These are phyloP conservation scores for Saitozyma sp. DNA, from an alignment of 768 basidiomycete species.

Conservation along the genomic window DNA sequence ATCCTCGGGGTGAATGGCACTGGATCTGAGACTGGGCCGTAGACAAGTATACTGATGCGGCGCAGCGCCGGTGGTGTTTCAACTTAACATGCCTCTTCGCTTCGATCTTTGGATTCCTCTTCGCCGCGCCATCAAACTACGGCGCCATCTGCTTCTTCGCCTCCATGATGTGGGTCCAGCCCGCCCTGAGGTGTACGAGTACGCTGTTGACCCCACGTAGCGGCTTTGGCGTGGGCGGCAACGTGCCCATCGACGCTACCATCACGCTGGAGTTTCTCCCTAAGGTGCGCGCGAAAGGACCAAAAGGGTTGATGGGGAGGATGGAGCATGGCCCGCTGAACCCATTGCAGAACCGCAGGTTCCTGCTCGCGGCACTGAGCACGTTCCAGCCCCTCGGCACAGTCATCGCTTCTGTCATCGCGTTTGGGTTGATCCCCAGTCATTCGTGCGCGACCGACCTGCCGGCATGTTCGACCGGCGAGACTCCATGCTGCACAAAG, in stretches of 20 bases:
- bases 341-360: conserved; percentile 44
- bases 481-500: conserved; percentile 56
- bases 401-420: conserved; percentile 59
- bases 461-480: conserved; percentile 29
- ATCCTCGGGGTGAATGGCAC: conserved; percentile 44
- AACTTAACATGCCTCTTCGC: conserved; percentile 53
- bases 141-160: conserved; percentile 23
- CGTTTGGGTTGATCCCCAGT: conserved; percentile 61
- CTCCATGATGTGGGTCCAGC: conserved; percentile 10
- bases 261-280: conserved; percentile 48
- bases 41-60: no score
- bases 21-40: background rate
- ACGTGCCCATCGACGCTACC: conserved; percentile 53
- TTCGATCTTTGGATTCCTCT: conserved; percentile 50
- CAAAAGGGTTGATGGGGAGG: no score
- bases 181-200: background rate
- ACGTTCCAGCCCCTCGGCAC: conserved; percentile 56
- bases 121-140: conserved; percentile 34
- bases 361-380: conserved; percentile 59
- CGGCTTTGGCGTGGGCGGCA: conserved; percentile 41
- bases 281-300: no score
- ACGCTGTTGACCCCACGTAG: background rate
- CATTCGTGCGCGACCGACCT: conserved; percentile 56
- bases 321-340: no score
- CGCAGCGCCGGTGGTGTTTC: conserved; percentile 48